Percentiles rank a stretch among this genome's conserved stretches.
Conservation (phyloP, 2,329 filamentous ascomycete genomes). For the Penicillium thymicola region DNA sequence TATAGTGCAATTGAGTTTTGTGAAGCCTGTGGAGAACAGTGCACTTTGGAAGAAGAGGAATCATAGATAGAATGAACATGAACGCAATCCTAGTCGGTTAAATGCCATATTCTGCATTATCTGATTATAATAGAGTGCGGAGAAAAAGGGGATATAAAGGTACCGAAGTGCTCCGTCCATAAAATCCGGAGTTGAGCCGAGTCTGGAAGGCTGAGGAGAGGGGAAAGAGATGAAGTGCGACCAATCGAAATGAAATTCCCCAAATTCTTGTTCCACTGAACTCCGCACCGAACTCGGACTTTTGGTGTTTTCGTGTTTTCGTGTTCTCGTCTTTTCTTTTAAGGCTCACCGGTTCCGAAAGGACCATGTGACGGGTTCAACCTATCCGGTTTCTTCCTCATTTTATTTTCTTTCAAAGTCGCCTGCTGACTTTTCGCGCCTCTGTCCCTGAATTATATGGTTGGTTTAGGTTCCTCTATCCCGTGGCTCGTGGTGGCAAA, state of each 20-base stretch:
- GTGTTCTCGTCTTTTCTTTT: background rate
- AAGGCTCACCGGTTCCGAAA: background rate
- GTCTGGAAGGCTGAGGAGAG: slow-evolving; percentile 1
- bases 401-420: slow-evolving; percentile 19
- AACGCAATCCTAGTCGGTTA: background rate
- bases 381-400: slow-evolving; percentile 18
- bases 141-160: slow-evolving; percentile 1
- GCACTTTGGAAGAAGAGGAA: background rate
- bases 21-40: background rate
- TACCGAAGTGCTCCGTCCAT: background rate
- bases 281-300: slow-evolving; percentile 22
- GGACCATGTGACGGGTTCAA: slow-evolving; percentile 12
- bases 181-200: slow-evolving; percentile 20
- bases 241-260: slow-evolving; percentile 12
- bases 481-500: slow-evolving; percentile 18
- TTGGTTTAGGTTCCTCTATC: background rate
- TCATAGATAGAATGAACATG: background rate
- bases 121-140: background rate
- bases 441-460: background rate
- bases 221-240: background rate
- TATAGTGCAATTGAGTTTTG: background rate
- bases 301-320: background rate
- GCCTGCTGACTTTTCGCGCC: background rate
- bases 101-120: background rate
- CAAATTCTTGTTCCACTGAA: slow-evolving; percentile 9